Conservation (phyloP, 2,329 filamentous ascomycete species). For the Botrytis sinoallii region DNA sequence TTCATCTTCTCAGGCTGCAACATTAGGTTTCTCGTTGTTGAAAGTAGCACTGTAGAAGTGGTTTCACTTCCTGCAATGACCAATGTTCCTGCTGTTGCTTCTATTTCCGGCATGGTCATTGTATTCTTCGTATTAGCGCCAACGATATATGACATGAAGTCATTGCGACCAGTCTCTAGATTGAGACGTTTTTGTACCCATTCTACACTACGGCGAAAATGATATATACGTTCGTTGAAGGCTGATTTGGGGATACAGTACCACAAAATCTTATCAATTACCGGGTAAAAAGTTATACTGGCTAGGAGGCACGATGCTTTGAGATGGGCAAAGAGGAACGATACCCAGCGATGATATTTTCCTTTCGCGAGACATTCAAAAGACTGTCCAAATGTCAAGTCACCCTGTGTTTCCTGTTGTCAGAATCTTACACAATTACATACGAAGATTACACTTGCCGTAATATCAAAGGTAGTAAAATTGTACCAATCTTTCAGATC, state of each 20-base stretch:
- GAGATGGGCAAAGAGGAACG: neutral
- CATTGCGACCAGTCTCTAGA: conserved; percentile 34
- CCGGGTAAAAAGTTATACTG: neutral
- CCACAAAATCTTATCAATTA: neutral
- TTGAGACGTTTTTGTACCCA: conserved; percentile 11
- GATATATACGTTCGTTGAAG: neutral
- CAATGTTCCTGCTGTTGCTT: conserved; percentile 10
- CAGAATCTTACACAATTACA: neutral
- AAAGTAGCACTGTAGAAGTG: conserved; percentile 24
- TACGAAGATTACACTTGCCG: conserved; percentile 21
- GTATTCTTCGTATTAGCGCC: conserved; percentile 26
- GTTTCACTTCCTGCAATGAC: conserved; percentile 23
- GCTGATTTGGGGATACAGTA: neutral
- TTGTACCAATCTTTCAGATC: conserved; percentile 29
- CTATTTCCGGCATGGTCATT: conserved; percentile 18
- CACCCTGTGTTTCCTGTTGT: neutral
- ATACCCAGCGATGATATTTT: neutral
- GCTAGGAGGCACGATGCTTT: neutral
- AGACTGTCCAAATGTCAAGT: neutral
- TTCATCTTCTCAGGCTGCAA: conserved; percentile 36
- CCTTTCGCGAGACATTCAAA: neutral
- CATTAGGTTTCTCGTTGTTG: conserved; percentile 28
- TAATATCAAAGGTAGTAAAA: conserved; percentile 24
- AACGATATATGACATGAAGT: conserved; percentile 37
- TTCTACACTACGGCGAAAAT: neutral